These are phyloP conservation scores for Aspergillus heteromorphus DNA, from an alignment of 495 filamentous ascomycete species.

Conservation along the genomic window DNA sequence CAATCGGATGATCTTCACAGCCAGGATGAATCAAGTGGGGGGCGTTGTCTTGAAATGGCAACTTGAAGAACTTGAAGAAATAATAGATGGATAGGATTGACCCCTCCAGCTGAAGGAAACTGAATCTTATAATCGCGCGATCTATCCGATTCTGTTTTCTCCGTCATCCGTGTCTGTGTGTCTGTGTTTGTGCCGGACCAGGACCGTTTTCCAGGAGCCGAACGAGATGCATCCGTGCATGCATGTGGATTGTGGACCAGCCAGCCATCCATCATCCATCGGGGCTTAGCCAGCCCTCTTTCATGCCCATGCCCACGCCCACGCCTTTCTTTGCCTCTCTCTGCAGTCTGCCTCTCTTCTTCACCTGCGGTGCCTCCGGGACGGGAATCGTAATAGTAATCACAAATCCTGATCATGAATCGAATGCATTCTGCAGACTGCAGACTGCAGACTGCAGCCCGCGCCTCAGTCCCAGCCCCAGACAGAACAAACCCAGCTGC, in stretches of 20 bases:
- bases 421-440: no score
- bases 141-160: neutral
- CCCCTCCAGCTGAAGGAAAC: neutral
- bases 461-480: no score
- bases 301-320: neutral
- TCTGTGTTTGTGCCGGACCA: neutral
- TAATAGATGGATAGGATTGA: neutral
- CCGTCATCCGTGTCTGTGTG: no score
- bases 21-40: constrained; percentile 11
- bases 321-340: neutral
- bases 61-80: no score
- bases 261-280: constrained; percentile 6
- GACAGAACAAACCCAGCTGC: neutral
- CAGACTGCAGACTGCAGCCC: no score
- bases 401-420: no score
- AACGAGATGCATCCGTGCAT: constrained; percentile 5
- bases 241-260: neutral
- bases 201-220: constrained; percentile 1
- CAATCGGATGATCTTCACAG: constrained; percentile 21
- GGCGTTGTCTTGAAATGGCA: no score
- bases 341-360: neutral
- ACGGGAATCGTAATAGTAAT: no score
- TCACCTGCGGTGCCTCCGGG: no score
- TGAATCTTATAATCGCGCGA: no score
- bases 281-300: constrained; percentile 15